Evolutionary conservation across 345 rosid genomes (phyloP).

Genomic region (Stellera chamaejasme): DNA sequence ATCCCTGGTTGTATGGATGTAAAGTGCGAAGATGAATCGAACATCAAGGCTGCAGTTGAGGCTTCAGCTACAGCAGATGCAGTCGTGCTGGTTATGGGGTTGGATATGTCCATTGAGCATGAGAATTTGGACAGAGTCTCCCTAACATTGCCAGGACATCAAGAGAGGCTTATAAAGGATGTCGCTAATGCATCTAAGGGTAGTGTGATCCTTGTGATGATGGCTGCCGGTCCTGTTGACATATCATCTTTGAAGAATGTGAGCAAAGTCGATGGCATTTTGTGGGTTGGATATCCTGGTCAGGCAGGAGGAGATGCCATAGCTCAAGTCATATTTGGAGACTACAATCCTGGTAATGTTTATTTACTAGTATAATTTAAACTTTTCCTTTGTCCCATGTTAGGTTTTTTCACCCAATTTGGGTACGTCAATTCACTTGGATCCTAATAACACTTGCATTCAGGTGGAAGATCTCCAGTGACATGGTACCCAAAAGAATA

Average conservation of each 20-base stretch:
- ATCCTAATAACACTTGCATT: neutral
- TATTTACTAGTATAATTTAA: too few relatives aligned
- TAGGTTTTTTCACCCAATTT: neutral
- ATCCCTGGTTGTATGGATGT: constrained; percentile 27
- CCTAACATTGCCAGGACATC: constrained; percentile 38
- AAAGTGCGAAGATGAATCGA: constrained; percentile 17
- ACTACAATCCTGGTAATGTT: constrained; percentile 31
- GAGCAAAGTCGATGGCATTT: constrained; percentile 23
- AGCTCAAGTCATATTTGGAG: constrained; percentile 41
- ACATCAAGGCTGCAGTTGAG: constrained; percentile 14
- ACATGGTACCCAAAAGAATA: constrained; percentile 46
- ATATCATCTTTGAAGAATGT: constrained; percentile 27
- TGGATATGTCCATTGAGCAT: constrained; percentile 32
- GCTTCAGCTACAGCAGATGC: constrained; percentile 23
- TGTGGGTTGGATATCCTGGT: constrained; percentile 56
- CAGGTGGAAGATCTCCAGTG: constrained; percentile 44
- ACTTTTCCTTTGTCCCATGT: neutral
- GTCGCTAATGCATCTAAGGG: constrained; percentile 28
- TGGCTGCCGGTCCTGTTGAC: constrained; percentile 45
- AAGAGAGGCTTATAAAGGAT: constrained; percentile 27
- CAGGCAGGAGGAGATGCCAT: constrained; percentile 49
- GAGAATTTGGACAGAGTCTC: constrained; percentile 36
- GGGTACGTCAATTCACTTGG: neutral
- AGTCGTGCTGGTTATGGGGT: constrained; percentile 33
- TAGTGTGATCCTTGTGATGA: constrained; percentile 27